Percentiles rank a stretch among this genome's conserved stretches.
Evolutionary conservation across 805 yeast species (phyloP).

Genomic region (Clavispora phyllophila): DNA sequence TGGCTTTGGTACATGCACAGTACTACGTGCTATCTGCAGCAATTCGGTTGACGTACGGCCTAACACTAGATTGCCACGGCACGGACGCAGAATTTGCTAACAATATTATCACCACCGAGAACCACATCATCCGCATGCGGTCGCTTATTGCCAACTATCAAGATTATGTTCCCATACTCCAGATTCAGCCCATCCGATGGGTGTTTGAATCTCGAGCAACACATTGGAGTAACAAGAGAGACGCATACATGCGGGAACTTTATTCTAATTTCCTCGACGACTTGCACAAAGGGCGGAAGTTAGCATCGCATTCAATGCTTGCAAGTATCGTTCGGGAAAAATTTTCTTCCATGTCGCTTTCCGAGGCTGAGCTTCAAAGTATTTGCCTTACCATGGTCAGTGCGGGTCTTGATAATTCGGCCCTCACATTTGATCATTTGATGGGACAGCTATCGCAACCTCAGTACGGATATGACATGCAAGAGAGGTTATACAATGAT

Average conservation of each 20-base stretch:
- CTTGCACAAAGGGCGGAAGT: constrained; percentile 17
- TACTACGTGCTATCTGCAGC: constrained; percentile 49
- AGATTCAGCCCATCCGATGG: constrained; percentile 22
- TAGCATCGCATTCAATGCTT: constrained; percentile 27
- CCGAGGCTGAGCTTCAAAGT: constrained; percentile 44
- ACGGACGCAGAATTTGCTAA: constrained; percentile 37
- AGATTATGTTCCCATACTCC: constrained; percentile 48
- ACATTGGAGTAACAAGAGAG: constrained; percentile 37
- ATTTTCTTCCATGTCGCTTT: not conserved
- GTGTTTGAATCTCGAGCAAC: constrained; percentile 11
- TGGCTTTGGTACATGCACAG: constrained; percentile 38
- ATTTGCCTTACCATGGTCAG: constrained; percentile 72
- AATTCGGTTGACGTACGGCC: constrained; percentile 49
- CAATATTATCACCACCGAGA: constrained; percentile 53
- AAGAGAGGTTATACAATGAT: constrained; percentile 36
- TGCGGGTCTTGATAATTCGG: constrained; percentile 73
- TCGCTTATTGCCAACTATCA: constrained; percentile 52
- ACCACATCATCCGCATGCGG: constrained; percentile 49
- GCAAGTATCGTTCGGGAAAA: constrained; percentile 16
- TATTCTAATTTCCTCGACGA: constrained; percentile 7
- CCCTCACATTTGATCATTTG: constrained; percentile 56
- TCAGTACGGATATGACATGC: constrained; percentile 32
- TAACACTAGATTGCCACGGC: constrained; percentile 38
- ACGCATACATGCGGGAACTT: constrained; percentile 44
- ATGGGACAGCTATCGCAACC: constrained; percentile 54